These are phyloP conservation scores for Glycine soja DNA, from an alignment of 306 rosid genomes.

Conservation along the genomic window DNA sequence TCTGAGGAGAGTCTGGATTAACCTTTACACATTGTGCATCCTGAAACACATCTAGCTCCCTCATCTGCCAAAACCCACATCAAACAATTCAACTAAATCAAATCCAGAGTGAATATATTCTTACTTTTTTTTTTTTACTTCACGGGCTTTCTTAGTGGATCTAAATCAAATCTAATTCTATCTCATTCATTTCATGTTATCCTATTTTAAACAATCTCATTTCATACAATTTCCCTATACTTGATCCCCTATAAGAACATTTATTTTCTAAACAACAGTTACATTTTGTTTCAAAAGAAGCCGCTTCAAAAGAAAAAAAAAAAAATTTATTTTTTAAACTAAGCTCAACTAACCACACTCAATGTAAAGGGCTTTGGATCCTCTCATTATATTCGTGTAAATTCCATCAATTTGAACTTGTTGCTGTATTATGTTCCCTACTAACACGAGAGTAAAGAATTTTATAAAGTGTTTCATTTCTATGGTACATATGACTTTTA, in stretches of 20 bases:
- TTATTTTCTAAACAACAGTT: background rate
- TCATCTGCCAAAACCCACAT: conserved; percentile 62
- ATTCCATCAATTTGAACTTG: too few species aligned
- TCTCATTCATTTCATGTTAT: background rate
- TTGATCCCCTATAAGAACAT: background rate
- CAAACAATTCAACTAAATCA: conserved; percentile 14
- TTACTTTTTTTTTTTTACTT: background rate
- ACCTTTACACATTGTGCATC: conserved; percentile 82
- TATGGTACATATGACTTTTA: too few species aligned
- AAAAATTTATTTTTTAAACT: too few species aligned
- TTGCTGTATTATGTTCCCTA: too few species aligned
- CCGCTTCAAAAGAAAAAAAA: too few species aligned
- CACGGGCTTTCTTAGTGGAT: background rate
- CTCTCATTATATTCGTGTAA: too few species aligned
- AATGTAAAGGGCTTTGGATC: too few species aligned
- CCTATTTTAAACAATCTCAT: background rate
- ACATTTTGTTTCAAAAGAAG: too few species aligned
- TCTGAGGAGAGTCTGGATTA: conserved; percentile 98
- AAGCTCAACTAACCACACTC: too few species aligned
- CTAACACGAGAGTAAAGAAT: too few species aligned
- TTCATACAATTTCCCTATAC: background rate
- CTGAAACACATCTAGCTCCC: conserved; percentile 66
- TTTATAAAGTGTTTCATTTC: too few species aligned
- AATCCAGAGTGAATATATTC: background rate
- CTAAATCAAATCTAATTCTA: background rate